A percentile compares a stretch with the other conserved stretches of the same genome.
Evolutionary conservation across 176 grass and related monocot genomes (phyloP).

Genomic region (Areca catechu): DNA sequence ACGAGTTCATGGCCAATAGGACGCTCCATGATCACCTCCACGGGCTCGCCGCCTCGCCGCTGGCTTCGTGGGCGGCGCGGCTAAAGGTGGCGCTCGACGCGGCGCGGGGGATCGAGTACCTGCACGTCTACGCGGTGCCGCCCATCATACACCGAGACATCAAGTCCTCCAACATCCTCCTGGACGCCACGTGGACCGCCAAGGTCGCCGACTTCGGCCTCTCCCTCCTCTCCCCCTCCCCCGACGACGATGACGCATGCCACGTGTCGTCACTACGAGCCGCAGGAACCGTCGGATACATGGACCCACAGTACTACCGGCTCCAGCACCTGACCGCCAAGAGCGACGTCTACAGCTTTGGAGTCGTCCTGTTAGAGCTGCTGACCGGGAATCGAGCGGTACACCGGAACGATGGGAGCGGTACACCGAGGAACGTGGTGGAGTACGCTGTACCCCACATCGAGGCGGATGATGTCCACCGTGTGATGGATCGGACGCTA

Average conservation of each 20-base stretch:
- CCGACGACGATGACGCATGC: constrained; percentile 8
- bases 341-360: constrained; percentile 96
- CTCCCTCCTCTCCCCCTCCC: constrained; percentile 30
- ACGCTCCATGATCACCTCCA: constrained; percentile 86
- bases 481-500: constrained; percentile 56
- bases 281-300: constrained; percentile 88
- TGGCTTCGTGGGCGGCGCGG: constrained; percentile 19
- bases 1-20: constrained; percentile 87
- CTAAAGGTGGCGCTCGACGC: constrained; percentile 70
- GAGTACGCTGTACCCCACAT: constrained; percentile 77
- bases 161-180: constrained; percentile 87
- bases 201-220: constrained; percentile 88
- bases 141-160: constrained; percentile 91
- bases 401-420: constrained; percentile 67
- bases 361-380: constrained; percentile 69
- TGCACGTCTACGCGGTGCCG: constrained; percentile 90
- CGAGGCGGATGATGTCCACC: constrained; percentile 43
- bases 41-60: constrained; percentile 17
- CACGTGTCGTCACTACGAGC: constrained; percentile 25
- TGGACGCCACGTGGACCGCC: constrained; percentile 68
- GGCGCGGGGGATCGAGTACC: constrained; percentile 85
- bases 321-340: constrained; percentile 83
- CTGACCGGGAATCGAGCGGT: constrained; percentile 65
- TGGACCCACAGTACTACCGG: constrained; percentile 93
- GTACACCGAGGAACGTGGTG: constrained; percentile 74